phyloP scores from a whole-genome alignment of 1,284 basidiomycete genomes.

The Megacollybia platyphylla region DNA sequence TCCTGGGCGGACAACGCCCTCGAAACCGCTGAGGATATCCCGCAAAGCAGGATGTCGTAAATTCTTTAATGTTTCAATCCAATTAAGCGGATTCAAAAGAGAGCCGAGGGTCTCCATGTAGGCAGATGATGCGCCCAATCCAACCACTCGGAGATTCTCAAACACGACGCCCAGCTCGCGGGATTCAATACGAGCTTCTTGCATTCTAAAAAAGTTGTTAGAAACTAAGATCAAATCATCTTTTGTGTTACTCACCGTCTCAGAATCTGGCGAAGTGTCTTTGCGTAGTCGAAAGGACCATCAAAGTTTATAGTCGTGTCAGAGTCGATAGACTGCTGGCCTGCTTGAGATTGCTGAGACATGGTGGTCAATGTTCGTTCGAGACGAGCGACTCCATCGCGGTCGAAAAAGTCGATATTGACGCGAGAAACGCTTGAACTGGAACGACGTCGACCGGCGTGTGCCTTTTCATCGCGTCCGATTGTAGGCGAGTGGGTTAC shows the following conservation, averaged over 20 bases:
- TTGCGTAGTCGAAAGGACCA: background rate
- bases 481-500: background rate
- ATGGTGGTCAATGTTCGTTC: constrained; percentile 13
- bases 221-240: background rate
- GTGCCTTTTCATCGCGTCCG: background rate
- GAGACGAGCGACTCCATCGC: constrained; percentile 17
- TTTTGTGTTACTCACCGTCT: background rate
- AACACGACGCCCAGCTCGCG: constrained; percentile 39
- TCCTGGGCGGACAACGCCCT: constrained; percentile 38
- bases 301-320: background rate
- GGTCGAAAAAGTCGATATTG: constrained; percentile 18
- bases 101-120: constrained; percentile 31
- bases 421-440: constrained; percentile 11
- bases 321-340: background rate
- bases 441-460: background rate
- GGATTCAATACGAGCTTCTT: constrained; percentile 26
- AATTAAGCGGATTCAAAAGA: constrained; percentile 22
- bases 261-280: background rate
- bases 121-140: constrained; percentile 26
- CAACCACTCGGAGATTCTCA: constrained; percentile 32
- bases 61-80: constrained; percentile 17
- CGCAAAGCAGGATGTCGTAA: constrained; percentile 26
- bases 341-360: constrained; percentile 14
- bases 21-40: constrained; percentile 32
- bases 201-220: constrained; percentile 17